phyloP scores from a whole-genome alignment of 1,139 yeast genomes.

The Candida tropicalis region DNA sequence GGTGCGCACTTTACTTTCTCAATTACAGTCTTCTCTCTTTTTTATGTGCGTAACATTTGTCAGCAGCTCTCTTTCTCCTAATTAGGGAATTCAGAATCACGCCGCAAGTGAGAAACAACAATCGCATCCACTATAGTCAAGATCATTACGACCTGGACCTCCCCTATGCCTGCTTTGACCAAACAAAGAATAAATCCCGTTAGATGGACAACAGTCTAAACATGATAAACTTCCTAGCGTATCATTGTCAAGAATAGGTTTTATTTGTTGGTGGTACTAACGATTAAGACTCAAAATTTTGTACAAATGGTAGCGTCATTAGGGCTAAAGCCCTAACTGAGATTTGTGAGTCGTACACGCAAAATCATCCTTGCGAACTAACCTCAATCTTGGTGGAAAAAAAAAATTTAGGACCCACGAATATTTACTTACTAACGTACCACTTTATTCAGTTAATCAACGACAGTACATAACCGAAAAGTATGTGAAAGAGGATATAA shows the following conservation, averaged over 20 bases:
- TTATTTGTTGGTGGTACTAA: no score
- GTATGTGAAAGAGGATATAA: conserved; percentile 1
- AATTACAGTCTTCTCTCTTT: neutral
- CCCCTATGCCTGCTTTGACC: no score
- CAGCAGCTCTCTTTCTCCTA: no score
- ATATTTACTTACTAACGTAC: neutral
- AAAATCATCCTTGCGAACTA: neutral
- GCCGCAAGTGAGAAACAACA: no score
- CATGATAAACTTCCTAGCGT: no score
- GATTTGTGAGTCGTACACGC: neutral
- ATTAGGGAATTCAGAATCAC: neutral
- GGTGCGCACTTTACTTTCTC: neutral
- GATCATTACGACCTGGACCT: no score
- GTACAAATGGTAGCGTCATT: neutral
- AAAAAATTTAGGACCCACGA: neutral
- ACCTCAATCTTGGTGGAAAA: neutral
- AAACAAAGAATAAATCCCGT: no score
- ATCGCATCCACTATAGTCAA: no score
- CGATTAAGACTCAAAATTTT: no score
- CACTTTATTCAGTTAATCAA: conserved; percentile 1
- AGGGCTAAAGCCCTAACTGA: conserved; percentile 6
- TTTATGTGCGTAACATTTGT: neutral
- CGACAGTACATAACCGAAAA: conserved; percentile 6
- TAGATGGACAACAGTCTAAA: no score
- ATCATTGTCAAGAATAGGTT: no score